Base-by-base conservation (phyloP, 2,329 filamentous ascomycete species). In the Dothidotthia symphoricarpi region DNA sequence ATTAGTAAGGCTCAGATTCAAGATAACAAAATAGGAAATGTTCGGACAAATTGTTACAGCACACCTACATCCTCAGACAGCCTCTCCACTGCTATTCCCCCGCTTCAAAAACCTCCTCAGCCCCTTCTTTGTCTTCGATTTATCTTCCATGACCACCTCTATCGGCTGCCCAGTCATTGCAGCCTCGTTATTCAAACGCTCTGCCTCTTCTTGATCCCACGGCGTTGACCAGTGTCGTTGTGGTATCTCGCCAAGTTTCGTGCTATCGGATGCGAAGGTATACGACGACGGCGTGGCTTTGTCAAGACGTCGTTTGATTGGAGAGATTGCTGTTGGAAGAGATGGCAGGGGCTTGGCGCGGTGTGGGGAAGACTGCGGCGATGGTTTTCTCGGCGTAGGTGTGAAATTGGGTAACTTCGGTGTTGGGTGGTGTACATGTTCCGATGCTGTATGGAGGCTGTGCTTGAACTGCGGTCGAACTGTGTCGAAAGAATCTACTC, bases 171-270 rank as follows among this genome's bases (percentile, higher is more conserved):
- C 41, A 10, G 30, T 38, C 27, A 47, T 32, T 12, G 49, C 57
- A 19, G 68, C 69, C 43, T 71, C 64, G 4, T 51, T 49, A 38
- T 74, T 74, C 49, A 67, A 45, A 15, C 65, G 51, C 29, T 66
- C 68, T 36, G 69, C 69, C 24, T 61, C 64, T 24, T 68, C 67
- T 31, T 65, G 69, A 36, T 74, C 67, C 38, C 59, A 73, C 5
- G 70, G 69, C 36, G 43, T 57, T 1, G 61, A 57, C 72, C 72
- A 74, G 31, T 66, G 63, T 25, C 66, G 61, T 53, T 71, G 54
- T 4, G 72, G 71, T 5, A 75, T 74, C 47, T 74, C 72, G 28
- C 72, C 72, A 7, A 75, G 57, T 52, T 73, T 72, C 3, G 72
- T 75, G 51, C 69, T 70, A 14, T 67, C 67, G 9, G 69, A 70